These are phyloP conservation scores for Candida railenensis DNA, from an alignment of 805 yeast genomes.

Conservation along the genomic window DNA sequence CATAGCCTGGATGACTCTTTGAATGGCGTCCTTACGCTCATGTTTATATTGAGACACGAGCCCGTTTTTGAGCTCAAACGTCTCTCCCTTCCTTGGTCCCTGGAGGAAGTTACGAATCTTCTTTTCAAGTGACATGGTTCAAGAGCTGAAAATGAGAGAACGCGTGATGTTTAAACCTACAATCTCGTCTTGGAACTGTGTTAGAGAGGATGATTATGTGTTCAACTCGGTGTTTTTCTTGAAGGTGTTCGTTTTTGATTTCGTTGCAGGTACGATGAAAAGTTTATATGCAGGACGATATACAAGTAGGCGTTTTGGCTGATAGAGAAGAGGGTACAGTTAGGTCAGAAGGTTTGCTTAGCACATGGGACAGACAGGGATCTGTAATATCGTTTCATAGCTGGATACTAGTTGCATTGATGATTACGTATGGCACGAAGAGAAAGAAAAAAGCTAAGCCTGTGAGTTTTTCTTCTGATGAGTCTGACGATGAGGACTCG, in stretches of 20 bases:
- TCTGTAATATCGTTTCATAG: not conserved
- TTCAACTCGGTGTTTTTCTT: not conserved
- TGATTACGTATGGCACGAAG: constrained; percentile 10
- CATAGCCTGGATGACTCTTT: constrained; percentile 97
- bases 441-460: not conserved
- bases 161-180: not conserved
- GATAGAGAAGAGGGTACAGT: not conserved
- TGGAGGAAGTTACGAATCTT: constrained; percentile 42
- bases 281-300: not conserved
- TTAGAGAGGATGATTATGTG: not conserved
- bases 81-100: constrained; percentile 62
- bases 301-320: not conserved
- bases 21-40: constrained; percentile 95
- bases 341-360: no score
- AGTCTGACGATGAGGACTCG: not conserved
- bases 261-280: not conserved
- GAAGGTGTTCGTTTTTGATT: not conserved
- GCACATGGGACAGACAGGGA: no score
- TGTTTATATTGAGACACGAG: constrained; percentile 92
- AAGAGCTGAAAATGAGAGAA: not conserved
- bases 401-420: not conserved
- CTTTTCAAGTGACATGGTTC: constrained; percentile 41
- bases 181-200: not conserved
- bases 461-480: not conserved
- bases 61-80: constrained; percentile 87